Base-by-base conservation (phyloP, 2,329 filamentous ascomycete genomes). In the Penicillium capsulatum region DNA sequence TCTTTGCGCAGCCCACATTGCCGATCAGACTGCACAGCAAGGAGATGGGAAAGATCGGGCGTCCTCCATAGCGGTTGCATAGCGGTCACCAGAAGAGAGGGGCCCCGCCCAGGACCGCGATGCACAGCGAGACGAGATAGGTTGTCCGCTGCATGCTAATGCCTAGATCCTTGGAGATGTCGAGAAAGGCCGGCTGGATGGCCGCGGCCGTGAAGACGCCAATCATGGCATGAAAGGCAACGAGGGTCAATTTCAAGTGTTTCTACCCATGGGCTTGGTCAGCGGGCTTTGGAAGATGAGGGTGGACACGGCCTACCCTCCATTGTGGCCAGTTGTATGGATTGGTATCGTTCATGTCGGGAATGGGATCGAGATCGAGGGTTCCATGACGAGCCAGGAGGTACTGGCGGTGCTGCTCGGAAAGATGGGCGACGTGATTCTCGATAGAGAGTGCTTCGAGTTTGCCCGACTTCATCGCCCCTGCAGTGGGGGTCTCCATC, bases 51-150 rank as follows among this genome's bases (percentile, higher is more conserved):
- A 74, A 77, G 17, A 77, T 67, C 1, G 74, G 75, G 3, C 74
- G 66, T 0, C 77, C 70, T 4, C 76, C 76, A 27, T 67, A 78
- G 5, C 66, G 64, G 19, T 75, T 69, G 2, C 72, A 69, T 0
- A 80, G 57, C 0, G 75, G 75, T 8, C 69, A 66, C 74, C 75
- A 78, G 49, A 79, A 68, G 0, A 80, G 59, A 0, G 76, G 75
- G 0, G 68, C 70, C 6, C 61, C 69, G 4, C 75, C 75, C 0
- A 77, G 60, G 3, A 78, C 65, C 4, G 69, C 68, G 29, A 77
- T 79, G 38, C 73, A 68, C 7, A 77, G 57, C 1, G 73, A 75
- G 0, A 73, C 75, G 15, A 80, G 62, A 50, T 79, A 80, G 3
- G 68, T 72, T 0, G 72, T 66, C 1, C 60, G 54, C 41, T 75